phyloP scores from a whole-genome alignment of 805 yeast genomes.

The Cyberlindnera meyerae region DNA sequence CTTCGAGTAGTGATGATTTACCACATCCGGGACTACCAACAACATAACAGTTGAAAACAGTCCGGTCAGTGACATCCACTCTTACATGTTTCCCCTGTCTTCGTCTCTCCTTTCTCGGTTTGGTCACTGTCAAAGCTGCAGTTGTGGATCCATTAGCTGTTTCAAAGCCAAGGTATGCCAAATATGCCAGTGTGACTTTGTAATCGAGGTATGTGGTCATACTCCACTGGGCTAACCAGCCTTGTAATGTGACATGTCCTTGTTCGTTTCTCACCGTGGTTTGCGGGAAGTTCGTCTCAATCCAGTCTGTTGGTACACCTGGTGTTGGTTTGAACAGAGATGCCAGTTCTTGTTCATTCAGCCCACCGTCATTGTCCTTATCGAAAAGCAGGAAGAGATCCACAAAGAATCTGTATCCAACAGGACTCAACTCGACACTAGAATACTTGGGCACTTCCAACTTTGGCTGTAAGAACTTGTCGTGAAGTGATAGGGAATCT shows the following conservation, averaged over 20 bases:
- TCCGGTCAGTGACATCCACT: conserved; percentile 69
- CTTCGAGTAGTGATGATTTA: conserved; percentile 76
- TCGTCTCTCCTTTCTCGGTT: conserved; percentile 65
- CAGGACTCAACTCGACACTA: conserved; percentile 87
- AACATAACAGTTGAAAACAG: conserved; percentile 86
- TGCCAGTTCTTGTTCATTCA: conserved; percentile 65
- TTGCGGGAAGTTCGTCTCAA: conserved; percentile 75
- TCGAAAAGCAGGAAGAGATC: conserved; percentile 86
- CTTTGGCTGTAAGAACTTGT: conserved; percentile 72
- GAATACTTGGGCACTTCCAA: conserved; percentile 69
- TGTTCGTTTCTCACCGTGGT: conserved; percentile 87
- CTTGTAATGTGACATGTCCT: conserved; percentile 88
- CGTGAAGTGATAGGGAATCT: conserved; percentile 81
- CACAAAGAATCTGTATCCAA: conserved; percentile 87
- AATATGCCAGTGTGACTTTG: conserved; percentile 76
- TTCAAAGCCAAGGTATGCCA: conserved; percentile 88
- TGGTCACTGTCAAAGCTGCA: conserved; percentile 72
- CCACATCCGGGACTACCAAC: conserved; percentile 86
- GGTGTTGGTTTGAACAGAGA: conserved; percentile 85
- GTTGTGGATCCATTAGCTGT: conserved; percentile 27
- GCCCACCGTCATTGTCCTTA: conserved; percentile 94
- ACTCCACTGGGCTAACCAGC: conserved; percentile 99
- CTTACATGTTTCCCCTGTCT: conserved; percentile 64
- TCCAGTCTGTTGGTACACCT: conserved; percentile 87
- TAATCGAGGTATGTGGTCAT: conserved; percentile 89